A percentile compares a stretch with the other conserved stretches of the same genome.
Evolutionary conservation across 1,284 basidiomycete species (phyloP).

Genomic region (Fomes fomentarius): DNA sequence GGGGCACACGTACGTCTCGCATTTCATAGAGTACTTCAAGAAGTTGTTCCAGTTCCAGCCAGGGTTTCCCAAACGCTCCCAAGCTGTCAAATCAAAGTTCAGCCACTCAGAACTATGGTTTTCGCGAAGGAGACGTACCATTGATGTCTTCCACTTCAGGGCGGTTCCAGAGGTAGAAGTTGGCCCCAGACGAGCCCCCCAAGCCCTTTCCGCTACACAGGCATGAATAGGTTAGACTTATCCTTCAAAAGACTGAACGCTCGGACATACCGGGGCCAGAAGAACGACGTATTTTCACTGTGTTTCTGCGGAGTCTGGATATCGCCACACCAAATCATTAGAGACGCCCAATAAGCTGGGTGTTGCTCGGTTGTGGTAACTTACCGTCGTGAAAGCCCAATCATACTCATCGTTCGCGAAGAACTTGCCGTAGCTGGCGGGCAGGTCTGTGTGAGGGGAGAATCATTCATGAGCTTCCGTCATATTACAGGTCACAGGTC

Average conservation of each 20-base stretch:
- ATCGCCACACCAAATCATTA: background rate
- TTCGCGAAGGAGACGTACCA: conserved; percentile 19
- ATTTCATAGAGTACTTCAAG: conserved; percentile 36
- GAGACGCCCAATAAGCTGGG: background rate
- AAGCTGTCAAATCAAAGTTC: conserved; percentile 18
- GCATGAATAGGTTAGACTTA: no score
- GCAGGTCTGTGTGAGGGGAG: conserved; percentile 9
- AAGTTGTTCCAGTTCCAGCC: conserved; percentile 49
- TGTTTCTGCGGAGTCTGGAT: conserved; percentile 8
- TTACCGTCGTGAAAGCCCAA: conserved; percentile 11
- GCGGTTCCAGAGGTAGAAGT: conserved; percentile 30
- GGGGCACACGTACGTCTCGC: conserved; percentile 32
- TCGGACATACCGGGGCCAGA: background rate
- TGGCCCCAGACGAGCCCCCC: conserved; percentile 26
- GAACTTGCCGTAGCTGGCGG: conserved; percentile 9
- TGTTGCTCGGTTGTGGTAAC: no score
- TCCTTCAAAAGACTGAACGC: background rate
- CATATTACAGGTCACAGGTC: no score
- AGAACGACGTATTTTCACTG: conserved; percentile 4
- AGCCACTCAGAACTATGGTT: background rate
- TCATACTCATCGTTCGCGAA: conserved; percentile 10
- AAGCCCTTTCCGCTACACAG: conserved; percentile 28
- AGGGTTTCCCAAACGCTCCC: conserved; percentile 37
- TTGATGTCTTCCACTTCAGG: conserved; percentile 35
- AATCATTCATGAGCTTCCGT: no score